Evolutionary conservation across 805 yeast genomes (phyloP), one percentile per base, ranked within the genome.

Genomic region (Ogataea paraovalis): DNA sequence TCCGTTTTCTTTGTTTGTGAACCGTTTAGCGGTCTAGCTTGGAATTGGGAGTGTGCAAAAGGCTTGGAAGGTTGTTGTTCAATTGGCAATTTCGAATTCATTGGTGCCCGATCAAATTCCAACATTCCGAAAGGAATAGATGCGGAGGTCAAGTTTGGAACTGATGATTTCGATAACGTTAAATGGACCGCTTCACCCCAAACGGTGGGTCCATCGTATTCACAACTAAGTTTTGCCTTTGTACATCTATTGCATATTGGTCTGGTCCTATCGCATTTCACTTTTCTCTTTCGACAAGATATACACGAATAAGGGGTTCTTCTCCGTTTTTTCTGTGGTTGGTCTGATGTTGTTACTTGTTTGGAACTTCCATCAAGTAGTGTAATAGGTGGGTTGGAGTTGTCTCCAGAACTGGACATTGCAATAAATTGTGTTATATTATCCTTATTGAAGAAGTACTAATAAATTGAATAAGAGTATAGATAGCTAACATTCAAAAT

Each of bases 271-370:
- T 58, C 58, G 45, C 64, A 59, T 47, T 59, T 59, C 37, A 58
- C 51, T 49, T 59, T 59, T 12, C 56, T 27, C 18, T 49, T 52
- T 13, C 64, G 47, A 41, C 64, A 59, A 20, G 46, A 45, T 16
- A 56, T 28, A 37, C 64, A 59, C 3, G 64, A 59, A 36, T 54
- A 54, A 14, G 62, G 62, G 9, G 55, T 58, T 39, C 62, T 52
- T 22, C 64, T 48, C 19, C 55, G 45, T 30, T 53, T 55, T 45
- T 58, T 59, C 19, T 23, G 28, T 12, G 45, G 40, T n/a, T 14
- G 21, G 12, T 16, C 38, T 16, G 21, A 7, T 16, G 38, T 5
- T 4, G 21, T 6, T 34, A 20, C 21, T 16, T 34, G 7, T 18
- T 34, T 10, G 5, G 38, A 4, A 16, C 19, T 10, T 6, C 38